Evolutionary conservation across 2,329 filamentous ascomycete genomes (phyloP), one percentile per base, ranked within the genome.

Genomic region (Beauveria rudraprayagi): DNA sequence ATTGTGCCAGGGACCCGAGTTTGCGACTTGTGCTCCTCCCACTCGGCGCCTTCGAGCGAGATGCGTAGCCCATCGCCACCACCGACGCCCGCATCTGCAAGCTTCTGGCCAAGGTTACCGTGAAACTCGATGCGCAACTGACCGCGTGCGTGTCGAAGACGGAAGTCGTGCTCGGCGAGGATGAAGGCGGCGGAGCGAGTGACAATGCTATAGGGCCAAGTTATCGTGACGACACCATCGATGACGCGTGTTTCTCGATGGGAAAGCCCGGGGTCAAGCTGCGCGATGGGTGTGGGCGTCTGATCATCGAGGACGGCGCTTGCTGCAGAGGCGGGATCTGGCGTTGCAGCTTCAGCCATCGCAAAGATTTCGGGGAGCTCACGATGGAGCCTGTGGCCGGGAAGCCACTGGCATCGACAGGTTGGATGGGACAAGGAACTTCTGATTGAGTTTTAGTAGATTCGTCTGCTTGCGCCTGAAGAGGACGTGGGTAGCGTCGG

Each of bases 181-280:
- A 95, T 82, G 56, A 97, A 86, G 28, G 91, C 88, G 66, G 92
- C 82, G 44, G 86, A 86, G 58, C 83, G 83, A 34, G 83, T 88
- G 28, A 91, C 85, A 24, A 88, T 89, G 65, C 90, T 96, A 73
- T 91, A 97, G 0, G 93, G 93, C 92, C 93, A 97, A 62, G 91
- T 86, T 41, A 97, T 84, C 9, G 91, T 93, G 24, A 97, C 84
- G 17, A 89, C 79, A 44, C 90, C 92, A 62, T 84, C 81, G 37
- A 96, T 74, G 14, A 77, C 75, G 63, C 76, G 76, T 6, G 74
- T 71, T 2, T 69, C 61, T 26, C 72, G 70, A 14, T 79, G 70
- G 16, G 73, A 61, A 6, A 85, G 67, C 9, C 78, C 74, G 6
- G 84, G 83, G 40, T 67, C 71, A 40, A 88, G 76, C 63, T 83